Conservation (phyloP, 139 green algal species). For the Edaphochlamys debaryana region DNA sequence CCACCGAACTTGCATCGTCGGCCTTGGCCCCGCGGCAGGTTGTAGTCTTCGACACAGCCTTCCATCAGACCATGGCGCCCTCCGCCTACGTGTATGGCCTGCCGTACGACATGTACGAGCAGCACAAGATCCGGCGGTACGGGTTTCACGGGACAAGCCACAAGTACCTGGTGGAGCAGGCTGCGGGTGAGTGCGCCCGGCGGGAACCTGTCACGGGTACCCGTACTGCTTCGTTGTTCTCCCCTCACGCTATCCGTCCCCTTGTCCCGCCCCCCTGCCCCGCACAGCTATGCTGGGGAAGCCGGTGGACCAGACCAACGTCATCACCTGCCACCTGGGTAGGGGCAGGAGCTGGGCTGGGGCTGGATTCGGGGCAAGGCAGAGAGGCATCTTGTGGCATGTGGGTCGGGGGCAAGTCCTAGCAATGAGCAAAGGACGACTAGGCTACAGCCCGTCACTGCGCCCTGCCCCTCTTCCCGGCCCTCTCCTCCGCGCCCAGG, state of each 20-base stretch:
- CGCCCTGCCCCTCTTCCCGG: too few relatives aligned
- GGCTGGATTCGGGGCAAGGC: too few relatives aligned
- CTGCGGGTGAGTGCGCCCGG: constrained; percentile 39
- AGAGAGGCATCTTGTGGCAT: too few relatives aligned
- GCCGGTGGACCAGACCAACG: constrained; percentile 68
- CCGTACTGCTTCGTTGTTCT: too few relatives aligned
- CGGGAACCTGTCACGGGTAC: too few relatives aligned
- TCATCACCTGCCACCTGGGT: constrained; percentile 87
- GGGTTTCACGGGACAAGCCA: constrained; percentile 93
- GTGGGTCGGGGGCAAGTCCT: too few relatives aligned
- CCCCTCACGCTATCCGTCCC: too few relatives aligned
- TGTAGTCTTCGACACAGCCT: constrained; percentile 95
- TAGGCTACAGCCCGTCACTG: too few relatives aligned
- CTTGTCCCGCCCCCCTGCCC: too few relatives aligned
- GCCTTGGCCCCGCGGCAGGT: constrained; percentile 65
- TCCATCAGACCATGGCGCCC: constrained; percentile 88
- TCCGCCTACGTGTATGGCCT: constrained; percentile 88
- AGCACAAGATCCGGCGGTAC: constrained; percentile 70
- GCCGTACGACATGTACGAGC: constrained; percentile 79
- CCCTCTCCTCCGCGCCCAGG: too few relatives aligned
- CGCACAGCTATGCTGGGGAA: constrained; percentile 64
- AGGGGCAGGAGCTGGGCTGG: background rate
- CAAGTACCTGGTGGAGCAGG: constrained; percentile 75
- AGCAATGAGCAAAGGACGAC: too few relatives aligned
- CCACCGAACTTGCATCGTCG: background rate